Conservation (phyloP, 2,329 filamentous ascomycete genomes). For the Paradendryphiella salina region DNA sequence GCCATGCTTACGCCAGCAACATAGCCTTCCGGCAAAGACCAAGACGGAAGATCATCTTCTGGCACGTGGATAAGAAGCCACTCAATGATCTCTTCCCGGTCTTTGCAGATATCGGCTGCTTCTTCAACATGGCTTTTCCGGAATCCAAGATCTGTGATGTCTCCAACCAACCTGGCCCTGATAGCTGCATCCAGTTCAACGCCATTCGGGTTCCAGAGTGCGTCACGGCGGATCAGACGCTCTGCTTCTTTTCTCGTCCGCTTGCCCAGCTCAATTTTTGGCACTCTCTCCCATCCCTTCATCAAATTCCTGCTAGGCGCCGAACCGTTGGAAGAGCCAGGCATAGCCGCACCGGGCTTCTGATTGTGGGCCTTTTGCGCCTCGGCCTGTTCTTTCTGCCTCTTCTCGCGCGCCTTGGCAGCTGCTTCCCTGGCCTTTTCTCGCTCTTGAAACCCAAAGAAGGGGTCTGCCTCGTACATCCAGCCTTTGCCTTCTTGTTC, state of each 20-base stretch:
- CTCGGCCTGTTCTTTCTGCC: constrained; percentile 57
- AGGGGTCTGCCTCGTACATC: constrained; percentile 96
- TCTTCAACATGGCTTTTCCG: constrained; percentile 88
- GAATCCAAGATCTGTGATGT: constrained; percentile 80
- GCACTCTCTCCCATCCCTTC: constrained; percentile 80
- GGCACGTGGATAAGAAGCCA: constrained; percentile 97
- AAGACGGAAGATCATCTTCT: constrained; percentile 91
- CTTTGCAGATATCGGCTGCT: constrained; percentile 83
- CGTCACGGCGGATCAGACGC: constrained; percentile 72
- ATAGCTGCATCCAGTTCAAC: constrained; percentile 65
- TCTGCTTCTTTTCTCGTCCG: constrained; percentile 80
- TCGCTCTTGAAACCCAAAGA: constrained; percentile 75
- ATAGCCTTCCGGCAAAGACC: constrained; percentile 91
- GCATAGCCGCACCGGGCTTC: constrained; percentile 39
- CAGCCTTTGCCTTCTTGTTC: constrained; percentile 75
- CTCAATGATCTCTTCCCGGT: constrained; percentile 88
- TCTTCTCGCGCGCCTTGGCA: constrained; percentile 78
- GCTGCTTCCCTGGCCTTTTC: constrained; percentile 75
- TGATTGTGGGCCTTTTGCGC: constrained; percentile 65
- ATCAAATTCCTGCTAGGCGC: constrained; percentile 52
- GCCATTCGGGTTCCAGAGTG: constrained; percentile 83
- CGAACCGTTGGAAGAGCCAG: constrained; percentile 27
- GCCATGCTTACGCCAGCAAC: constrained; percentile 86
- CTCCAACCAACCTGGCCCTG: constrained; percentile 66
- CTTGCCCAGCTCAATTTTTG: constrained; percentile 90